Evolutionary conservation across 306 rosid species (phyloP).

Genomic region (Quercus dentata): DNA sequence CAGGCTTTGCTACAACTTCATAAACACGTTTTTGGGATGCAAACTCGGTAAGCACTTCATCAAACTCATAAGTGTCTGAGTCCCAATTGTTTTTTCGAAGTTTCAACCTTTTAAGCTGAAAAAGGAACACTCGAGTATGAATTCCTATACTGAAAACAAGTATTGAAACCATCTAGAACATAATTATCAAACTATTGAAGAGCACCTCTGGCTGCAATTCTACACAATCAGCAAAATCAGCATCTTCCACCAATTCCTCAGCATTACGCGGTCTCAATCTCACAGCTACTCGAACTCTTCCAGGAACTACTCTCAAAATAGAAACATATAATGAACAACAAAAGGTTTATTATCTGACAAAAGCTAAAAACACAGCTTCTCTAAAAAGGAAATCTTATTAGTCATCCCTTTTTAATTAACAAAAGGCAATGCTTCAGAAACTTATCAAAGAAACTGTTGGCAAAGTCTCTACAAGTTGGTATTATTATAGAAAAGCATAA

Average conservation of each 20-base stretch:
- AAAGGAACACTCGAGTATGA: slow-evolving; percentile 21
- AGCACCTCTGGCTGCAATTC: slow-evolving; percentile 94
- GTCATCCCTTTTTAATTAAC: not conserved
- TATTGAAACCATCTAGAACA: not conserved
- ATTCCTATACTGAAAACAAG: not conserved
- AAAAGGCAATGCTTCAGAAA: not conserved
- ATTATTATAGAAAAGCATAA: not conserved
- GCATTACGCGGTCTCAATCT: slow-evolving; percentile 81
- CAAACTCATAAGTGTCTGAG: slow-evolving; percentile 93
- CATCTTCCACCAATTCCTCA: slow-evolving; percentile 74
- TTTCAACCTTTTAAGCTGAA: slow-evolving; percentile 94
- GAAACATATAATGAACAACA: slow-evolving; percentile 18
- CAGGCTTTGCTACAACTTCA: slow-evolving; percentile 98
- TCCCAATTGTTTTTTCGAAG: slow-evolving; percentile 98
- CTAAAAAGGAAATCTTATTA: not conserved
- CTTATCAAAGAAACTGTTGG: not conserved
- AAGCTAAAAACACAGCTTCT: not conserved
- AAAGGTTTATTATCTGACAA: not conserved
- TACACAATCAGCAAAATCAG: slow-evolving; percentile 97
- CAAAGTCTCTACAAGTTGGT: not conserved
- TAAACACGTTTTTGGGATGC: slow-evolving; percentile 97
- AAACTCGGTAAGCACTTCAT: slow-evolving; percentile 96
- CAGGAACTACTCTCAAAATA: slow-evolving; percentile 58
- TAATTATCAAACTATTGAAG: slow-evolving; percentile 2
- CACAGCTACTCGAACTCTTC: slow-evolving; percentile 98